Base-by-base conservation (phyloP, 1,284 basidiomycete genomes). In the Cerrena zonata region DNA sequence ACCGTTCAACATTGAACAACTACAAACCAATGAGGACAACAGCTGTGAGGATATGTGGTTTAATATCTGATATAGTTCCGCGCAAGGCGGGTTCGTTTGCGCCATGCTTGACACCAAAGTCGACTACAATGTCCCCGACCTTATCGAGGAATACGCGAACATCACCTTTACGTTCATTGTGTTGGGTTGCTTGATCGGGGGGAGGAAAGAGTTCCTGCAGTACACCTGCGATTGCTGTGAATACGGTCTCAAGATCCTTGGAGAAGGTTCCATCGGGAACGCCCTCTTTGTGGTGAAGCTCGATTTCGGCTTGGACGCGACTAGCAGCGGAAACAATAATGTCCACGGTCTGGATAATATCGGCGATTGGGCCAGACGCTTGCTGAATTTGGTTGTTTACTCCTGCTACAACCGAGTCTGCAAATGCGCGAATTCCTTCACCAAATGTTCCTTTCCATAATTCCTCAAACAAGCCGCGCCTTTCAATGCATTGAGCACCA, bases 121-220 rank as follows among this genome's bases (percentile, higher is more conserved):
- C 19, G 10, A 59, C 13, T 15, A 56, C 18, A 5, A 43, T 18
- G 5, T 52, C 49, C 34, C 55, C 53, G 2, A 48, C 36, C 43
- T 44, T 42, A 11, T 49, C 49, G 42, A 65, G 45, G 1, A 47
- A 44, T 3, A 7, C 37, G 5, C 22, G 15, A 2, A 62, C 46
- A 44, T 52, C 52, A 22, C 45, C 40, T 18, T 38, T 36, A 4
- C 63, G 50, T 37, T 59, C 38, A 3, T 50, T 56, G 25, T 65
- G 64, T 18, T 52, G 23, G 3, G 55, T 54, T 5, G 62, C 63
- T 3, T 54, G 23, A 11, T 60, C 56, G 2, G 62, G 58, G 2
- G 59, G 49, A 2, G 63, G 61, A 40, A 65, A 65, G 39, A 46
- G 47, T 22, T 48, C 37, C 46, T 56, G 39, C 7, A 65, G 39